Conservation (phyloP, 768 basidiomycete genomes). For the Mycena rebaudengoi region DNA sequence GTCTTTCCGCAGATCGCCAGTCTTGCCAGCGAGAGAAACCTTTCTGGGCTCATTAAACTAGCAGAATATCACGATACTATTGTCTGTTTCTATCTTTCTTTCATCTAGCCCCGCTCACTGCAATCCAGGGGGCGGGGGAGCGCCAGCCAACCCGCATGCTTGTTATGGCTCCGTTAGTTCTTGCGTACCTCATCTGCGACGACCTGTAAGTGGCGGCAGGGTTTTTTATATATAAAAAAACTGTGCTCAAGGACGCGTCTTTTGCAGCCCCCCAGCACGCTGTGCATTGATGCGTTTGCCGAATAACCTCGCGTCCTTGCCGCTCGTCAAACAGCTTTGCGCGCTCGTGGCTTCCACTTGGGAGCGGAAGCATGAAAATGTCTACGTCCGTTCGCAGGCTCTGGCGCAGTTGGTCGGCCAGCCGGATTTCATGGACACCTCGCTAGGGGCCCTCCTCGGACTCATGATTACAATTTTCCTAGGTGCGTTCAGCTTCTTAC, state of each 20-base stretch:
- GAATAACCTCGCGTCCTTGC: conserved; percentile 48
- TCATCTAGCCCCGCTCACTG: too few relatives aligned
- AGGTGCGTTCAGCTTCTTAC: conserved; percentile 47
- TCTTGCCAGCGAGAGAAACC: conserved; percentile 54
- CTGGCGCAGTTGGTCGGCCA: too few relatives aligned
- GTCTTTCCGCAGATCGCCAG: conserved; percentile 55
- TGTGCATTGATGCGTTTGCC: conserved; percentile 67
- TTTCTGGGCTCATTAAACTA: conserved; percentile 48
- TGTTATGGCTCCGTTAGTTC: conserved; percentile 65
- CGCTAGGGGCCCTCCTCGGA: too few relatives aligned
- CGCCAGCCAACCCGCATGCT: conserved; percentile 56
- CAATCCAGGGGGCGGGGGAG: conserved; percentile 45
- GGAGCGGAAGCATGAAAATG: conserved; percentile 61
- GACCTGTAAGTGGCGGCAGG: conserved; percentile 70
- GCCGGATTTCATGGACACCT: too few relatives aligned
- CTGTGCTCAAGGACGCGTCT: too few relatives aligned
- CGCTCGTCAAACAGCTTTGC: conserved; percentile 56
- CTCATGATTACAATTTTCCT: conserved; percentile 58
- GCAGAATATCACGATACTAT: conserved; percentile 64
- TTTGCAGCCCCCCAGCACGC: conserved; percentile 66
- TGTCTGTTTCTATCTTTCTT: conserved; percentile 45
- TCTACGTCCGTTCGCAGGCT: too few relatives aligned
- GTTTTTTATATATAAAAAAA: too few relatives aligned
- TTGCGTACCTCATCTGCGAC: conserved; percentile 71
- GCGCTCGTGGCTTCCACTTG: conserved; percentile 58